Percentiles rank a stretch among this genome's conserved stretches.
Conservation (phyloP, 257 asterid genomes). For the Buddleja alternifolia region DNA sequence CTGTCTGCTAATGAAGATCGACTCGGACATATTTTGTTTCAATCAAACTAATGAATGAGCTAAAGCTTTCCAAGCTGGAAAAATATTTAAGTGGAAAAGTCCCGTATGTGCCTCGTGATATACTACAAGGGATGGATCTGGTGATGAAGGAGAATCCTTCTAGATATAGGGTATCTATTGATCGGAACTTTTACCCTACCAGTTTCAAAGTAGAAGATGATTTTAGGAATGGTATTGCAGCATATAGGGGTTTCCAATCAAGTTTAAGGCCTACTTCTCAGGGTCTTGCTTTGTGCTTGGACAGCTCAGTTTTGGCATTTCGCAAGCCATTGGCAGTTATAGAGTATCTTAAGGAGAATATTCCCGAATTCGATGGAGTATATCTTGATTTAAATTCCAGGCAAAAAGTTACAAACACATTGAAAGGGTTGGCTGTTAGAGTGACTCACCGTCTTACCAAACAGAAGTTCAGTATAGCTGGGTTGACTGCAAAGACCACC, state of each 20-base stretch:
- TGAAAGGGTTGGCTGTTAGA: conserved; percentile 58
- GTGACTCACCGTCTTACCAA: conserved; percentile 62
- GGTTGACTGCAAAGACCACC: conserved; percentile 42
- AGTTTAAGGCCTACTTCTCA: conserved; percentile 64
- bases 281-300: conserved; percentile 68
- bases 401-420: conserved; percentile 33
- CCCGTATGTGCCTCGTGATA: conserved; percentile 59
- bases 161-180: conserved; percentile 44
- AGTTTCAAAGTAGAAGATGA: conserved; percentile 45
- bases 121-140: conserved; percentile 72
- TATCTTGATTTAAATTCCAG: conserved; percentile 31
- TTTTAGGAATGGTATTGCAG: conserved; percentile 58
- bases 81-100: conserved; percentile 54
- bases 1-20: conserved; percentile 45
- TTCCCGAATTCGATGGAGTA: conserved; percentile 38
- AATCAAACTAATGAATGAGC: conserved; percentile 54
- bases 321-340: conserved; percentile 61
- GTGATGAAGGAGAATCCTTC: conserved; percentile 77
- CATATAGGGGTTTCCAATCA: conserved; percentile 64
- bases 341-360: conserved; percentile 49
- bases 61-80: conserved; percentile 62
- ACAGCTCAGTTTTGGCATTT: conserved; percentile 61
- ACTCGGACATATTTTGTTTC: conserved; percentile 41
- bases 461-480: conserved; percentile 48
- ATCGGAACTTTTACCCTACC: conserved; percentile 53